Evolutionary conservation across 2,329 filamentous ascomycete species (phyloP), one percentile per base, ranked within the genome.

Genomic region (Arthrobotrys iridis): DNA sequence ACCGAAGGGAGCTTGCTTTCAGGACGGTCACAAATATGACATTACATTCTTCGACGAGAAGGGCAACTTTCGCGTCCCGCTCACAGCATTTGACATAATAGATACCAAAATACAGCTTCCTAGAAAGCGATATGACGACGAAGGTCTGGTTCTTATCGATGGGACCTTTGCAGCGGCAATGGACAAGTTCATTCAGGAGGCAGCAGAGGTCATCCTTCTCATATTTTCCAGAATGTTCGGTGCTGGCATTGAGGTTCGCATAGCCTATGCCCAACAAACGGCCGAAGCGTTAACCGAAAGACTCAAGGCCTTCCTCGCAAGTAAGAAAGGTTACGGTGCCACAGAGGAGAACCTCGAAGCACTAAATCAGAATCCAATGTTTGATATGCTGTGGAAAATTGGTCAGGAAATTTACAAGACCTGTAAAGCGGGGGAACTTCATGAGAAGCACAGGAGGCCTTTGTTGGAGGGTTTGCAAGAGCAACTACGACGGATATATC

Each of bases 41-140:
- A 11, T 8, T 0, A 3, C 10, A 2, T 59, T 37, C 35, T 67
- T 68, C 11, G 57, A 64, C 10, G 26, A 41, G 7, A 30, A 35
- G 10, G 71, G 71, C 11, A 13, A 13, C 2, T 50, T 75, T 28
- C 7, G n/a, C 1, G 22, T 75, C 2, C 15, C 11, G 4, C 13
- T 40, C 2, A 13, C 11, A 2, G 2, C 43, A 0, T 66, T 74
- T 28, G 13, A 20, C 5, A 37, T 62, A 7, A 20, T 66, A 2
- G 45, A 58, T 18, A 57, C 26, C 4, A 63, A 50, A 10, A 26
- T 58, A 4, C 18, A 43, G 4, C 15, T n/a, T 4, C 63, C 48
- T 7, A 52, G 28, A 10, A 55, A 68, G 22, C 46, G 48, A 46
- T 28, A n/a, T 6, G 41, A 75, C 22, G 71, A 75, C 18, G 71